Conservation (phyloP, 2,329 filamentous ascomycete genomes). For the Thielaviopsis ethacetica region DNA sequence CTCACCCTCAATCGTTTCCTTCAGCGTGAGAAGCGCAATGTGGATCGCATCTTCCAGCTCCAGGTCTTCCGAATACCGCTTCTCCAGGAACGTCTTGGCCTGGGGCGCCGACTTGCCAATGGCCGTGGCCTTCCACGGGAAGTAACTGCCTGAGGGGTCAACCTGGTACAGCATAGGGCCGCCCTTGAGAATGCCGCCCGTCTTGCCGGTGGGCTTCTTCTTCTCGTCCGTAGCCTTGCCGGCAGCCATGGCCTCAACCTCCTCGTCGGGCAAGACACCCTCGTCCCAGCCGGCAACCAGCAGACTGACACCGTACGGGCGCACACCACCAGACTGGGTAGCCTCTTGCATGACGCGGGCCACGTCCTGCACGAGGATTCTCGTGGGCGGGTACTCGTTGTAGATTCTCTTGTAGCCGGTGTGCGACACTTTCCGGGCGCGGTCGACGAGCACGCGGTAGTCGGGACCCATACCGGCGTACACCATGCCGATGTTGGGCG, state of each 20-base stretch:
- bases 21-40: constrained; percentile 89
- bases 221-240: constrained; percentile 42
- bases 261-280: constrained; percentile 73
- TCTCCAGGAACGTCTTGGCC: constrained; percentile 98
- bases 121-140: constrained; percentile 97
- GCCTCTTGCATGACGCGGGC: constrained; percentile 97
- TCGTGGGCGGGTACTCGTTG: constrained; percentile 98
- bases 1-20: constrained; percentile 98
- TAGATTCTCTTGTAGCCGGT: constrained; percentile 99
- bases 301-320: constrained; percentile 90
- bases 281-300: constrained; percentile 97
- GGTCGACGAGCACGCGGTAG: constrained; percentile 93
- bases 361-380: constrained; percentile 97
- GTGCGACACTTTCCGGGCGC: constrained; percentile 94
- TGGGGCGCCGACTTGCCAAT: constrained; percentile 98
- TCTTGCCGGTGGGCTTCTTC: constrained; percentile 68
- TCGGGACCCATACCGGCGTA: constrained; percentile 99
- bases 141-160: constrained; percentile 96
- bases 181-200: constrained; percentile 86
- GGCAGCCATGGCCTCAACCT: constrained; percentile 38
- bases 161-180: constrained; percentile 97
- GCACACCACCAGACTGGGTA: constrained; percentile 91
- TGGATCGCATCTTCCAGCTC: constrained; percentile 97
- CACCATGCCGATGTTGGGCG: constrained; percentile 98
- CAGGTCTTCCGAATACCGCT: constrained; percentile 92